Evolutionary conservation across 2,329 filamentous ascomycete species (phyloP).

Genomic region (Madurella fahalii): DNA sequence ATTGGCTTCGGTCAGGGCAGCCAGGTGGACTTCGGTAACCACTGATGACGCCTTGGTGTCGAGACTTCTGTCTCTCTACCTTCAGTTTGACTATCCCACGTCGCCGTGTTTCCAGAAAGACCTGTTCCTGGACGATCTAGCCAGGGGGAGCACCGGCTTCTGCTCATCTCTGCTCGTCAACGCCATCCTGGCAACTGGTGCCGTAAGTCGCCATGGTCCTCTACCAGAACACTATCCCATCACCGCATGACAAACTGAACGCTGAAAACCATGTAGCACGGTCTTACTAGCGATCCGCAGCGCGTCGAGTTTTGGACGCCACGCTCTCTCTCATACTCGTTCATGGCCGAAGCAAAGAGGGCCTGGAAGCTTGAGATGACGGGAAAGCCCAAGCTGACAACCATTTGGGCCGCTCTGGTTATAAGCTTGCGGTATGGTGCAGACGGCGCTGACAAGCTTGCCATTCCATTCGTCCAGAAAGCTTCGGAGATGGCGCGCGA

Average conservation of each 20-base stretch:
- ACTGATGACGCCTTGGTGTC: conserved; percentile 26
- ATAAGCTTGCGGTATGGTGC: conserved; percentile 29
- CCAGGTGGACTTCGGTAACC: conserved; percentile 28
- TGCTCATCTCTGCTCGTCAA: conserved; percentile 29
- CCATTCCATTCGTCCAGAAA: neutral
- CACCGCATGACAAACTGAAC: neutral
- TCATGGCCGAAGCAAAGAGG: conserved; percentile 37
- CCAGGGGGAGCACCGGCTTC: conserved; percentile 15
- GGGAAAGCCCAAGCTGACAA: conserved; percentile 27
- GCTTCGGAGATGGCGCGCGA: conserved; percentile 2
- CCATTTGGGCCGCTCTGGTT: conserved; percentile 33
- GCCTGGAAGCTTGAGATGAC: conserved; percentile 35
- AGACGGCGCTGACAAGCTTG: conserved; percentile 7
- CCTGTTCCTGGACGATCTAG: conserved; percentile 28
- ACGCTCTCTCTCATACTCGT: conserved; percentile 32
- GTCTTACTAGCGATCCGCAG: conserved; percentile 26
- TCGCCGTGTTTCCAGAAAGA: conserved; percentile 25
- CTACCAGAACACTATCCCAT: neutral
- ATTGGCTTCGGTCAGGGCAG: conserved; percentile 21
- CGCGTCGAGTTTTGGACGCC: conserved; percentile 37
- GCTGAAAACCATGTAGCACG: conserved; percentile 27
- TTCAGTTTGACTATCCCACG: conserved; percentile 24
- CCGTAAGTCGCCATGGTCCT: conserved; percentile 24
- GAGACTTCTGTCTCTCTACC: conserved; percentile 23
- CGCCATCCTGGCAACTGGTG: conserved; percentile 27